Evolutionary conservation across 208 protist species (phyloP), one percentile per base, ranked within the genome.

Genomic region (Leishmania amazonensis): DNA sequence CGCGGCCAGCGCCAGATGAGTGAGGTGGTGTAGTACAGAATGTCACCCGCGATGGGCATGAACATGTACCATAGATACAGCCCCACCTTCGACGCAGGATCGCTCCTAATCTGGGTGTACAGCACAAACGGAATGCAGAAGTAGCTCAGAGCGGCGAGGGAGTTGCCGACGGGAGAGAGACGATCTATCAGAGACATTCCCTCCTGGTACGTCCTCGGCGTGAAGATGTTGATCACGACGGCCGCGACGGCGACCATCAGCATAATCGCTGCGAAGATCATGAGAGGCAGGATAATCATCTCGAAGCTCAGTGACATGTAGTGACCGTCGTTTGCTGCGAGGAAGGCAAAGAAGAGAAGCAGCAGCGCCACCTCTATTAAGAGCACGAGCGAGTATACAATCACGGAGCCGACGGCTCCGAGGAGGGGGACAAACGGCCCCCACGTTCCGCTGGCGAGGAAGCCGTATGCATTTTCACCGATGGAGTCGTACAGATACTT

Each of bases 1-100:
- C 87, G 81, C 40, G 95, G 95, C 92, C 91, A 96, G 74, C 93
- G 91, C 93, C 95, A 97, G 76, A 95, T 92, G 80, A 96, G 84
- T n/a, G 95, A 96, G 62, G 91, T 92, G 49, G 91, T 62, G 82
- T 96, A 96, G 87, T 95, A 96, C 8, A 96, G 64, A 51, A 89
- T 84, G 80, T 97, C 95, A 38, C 85, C 95, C 47, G 90, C 78
- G 82, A 97, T 96, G 24, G 87, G 93, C 58, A 95, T 79, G 13
- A 47, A 71, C 85, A 97, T 93, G 83, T 93, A 95, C 45, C 21
- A 53, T 47, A 89, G 67, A 75, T 87, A 95, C 67, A 91, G 78
- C 6, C 89, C 89, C 21, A 86, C 78, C 11, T 78, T 70, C 19
- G 57, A 78, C 40, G 68, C 21, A 28, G 85, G 65, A 81, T 89